phyloP scores from a whole-genome alignment of 352 stramenopile genomes.

The Globisporangium echinulatum region DNA sequence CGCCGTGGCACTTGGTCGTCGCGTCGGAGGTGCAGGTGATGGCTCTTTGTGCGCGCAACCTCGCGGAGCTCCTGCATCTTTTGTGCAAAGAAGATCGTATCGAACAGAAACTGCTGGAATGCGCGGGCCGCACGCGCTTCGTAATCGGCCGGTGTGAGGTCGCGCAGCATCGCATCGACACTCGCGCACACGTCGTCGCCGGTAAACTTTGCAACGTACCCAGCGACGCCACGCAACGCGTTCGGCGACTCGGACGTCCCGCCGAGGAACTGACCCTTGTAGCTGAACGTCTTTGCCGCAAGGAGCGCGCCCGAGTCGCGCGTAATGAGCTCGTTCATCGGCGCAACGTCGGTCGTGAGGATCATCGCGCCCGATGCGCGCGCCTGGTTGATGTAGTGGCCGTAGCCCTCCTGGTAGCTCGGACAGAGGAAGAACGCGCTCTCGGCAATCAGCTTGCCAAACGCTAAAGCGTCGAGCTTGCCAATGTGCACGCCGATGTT shows the following conservation, averaged over 20 bases:
- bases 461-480: conserved; percentile 25
- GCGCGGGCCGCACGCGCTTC: conserved; percentile 23
- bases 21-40: conserved; percentile 4
- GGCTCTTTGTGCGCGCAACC: conserved; percentile 22
- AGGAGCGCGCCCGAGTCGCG: conserved; percentile 34
- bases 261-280: conserved; percentile 28
- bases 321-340: conserved; percentile 55
- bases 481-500: conserved; percentile 25
- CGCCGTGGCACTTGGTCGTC: neutral
- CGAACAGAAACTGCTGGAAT: conserved; percentile 51
- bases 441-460: conserved; percentile 34
- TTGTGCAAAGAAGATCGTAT: conserved; percentile 56
- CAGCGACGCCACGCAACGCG: conserved; percentile 25
- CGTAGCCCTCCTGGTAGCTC: conserved; percentile 48
- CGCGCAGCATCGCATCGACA: conserved; percentile 27
- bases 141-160: conserved; percentile 26
- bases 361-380: conserved; percentile 36
- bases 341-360: conserved; percentile 41
- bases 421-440: conserved; percentile 41
- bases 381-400: conserved; percentile 65
- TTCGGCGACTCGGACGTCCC: conserved; percentile 22
- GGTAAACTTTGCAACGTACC: conserved; percentile 35
- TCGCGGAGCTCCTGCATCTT: conserved; percentile 45
- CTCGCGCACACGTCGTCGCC: conserved; percentile 32
- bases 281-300: conserved; percentile 8